Base-by-base conservation (phyloP, 164 flowering plant species). In the Warburgia ugandensis region DNA sequence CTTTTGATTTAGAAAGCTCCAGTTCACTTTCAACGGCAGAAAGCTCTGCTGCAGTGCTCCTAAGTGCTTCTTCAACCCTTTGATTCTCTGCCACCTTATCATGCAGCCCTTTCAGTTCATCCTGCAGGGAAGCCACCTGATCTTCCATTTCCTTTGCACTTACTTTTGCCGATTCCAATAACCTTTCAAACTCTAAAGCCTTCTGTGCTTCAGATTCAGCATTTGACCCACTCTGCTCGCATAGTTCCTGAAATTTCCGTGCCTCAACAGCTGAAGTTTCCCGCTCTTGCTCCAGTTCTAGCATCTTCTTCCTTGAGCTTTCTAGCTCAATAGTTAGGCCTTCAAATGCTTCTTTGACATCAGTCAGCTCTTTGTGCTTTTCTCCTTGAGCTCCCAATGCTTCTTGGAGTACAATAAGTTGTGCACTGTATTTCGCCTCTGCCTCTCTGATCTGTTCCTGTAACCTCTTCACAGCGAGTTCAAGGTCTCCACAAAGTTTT, bases 81-180 rank as follows among this genome's bases (percentile, higher is more conserved):
- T 87, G 64, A 59, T 78, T 75, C 43, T 78, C 86, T 10, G 80
- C 66, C 49, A 87, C 65, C 70, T 79, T 84, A 22, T 74, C 79
- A 55, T 78, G 56, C 6, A 87, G 67, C 32, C 75, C 76, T 64
- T 80, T 77, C 54, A 86, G 32, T 60, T 91, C 96, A 43, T 63
- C 75, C 41, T 84, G 80, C 0, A 87, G 48, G 21, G 76, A 58
- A 61, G 71, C 70, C 74, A 77, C 66, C 68, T 78, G 91, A 61
- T 68, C 78, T 63, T 84, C 90, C 77, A 75, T 58, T 62, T 75
- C 86, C 57, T 70, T 75, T 22, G 86, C 79, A 56, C 74, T 74
- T 13, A 43, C 7, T 59, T 77, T 78, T 4, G 95, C 75, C 28
- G 46, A 22, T 47, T 84, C 81, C 54, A 86, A 88, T 61, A 77